Conservation (phyloP, 306 rosid species). For the Inga laurina region DNA sequence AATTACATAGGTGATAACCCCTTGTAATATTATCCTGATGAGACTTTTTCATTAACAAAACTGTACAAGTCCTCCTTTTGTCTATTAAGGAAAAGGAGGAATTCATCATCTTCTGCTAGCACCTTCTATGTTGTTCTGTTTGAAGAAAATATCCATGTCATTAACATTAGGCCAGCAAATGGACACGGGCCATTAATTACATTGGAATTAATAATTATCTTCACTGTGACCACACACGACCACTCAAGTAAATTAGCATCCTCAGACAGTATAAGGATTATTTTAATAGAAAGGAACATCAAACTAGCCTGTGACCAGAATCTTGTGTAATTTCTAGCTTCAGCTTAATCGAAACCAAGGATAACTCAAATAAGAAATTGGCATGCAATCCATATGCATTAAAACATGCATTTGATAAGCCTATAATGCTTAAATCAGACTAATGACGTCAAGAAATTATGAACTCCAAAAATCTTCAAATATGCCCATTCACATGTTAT, state of each 20-base stretch:
- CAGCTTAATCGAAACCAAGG: not conserved
- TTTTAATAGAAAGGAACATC: not conserved
- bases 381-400: not conserved
- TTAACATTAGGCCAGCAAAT: not conserved
- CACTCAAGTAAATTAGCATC: not conserved
- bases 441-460: not conserved
- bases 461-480: not conserved
- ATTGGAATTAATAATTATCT: not conserved
- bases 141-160: not conserved
- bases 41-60: not conserved
- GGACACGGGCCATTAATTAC: not conserved
- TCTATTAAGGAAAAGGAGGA: not conserved
- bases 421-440: constrained; percentile 8
- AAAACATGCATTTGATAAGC: constrained; percentile 9
- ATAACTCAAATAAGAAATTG: not conserved
- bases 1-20: not conserved
- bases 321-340: not conserved
- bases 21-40: not conserved
- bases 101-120: not conserved
- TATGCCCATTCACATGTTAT: not conserved
- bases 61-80: not conserved
- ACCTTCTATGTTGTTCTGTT: not conserved
- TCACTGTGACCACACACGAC: not conserved
- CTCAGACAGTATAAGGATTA: not conserved
- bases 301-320: not conserved